Conservation (phyloP, 352 stramenopile species). For the Pythium utonaiense region DNA sequence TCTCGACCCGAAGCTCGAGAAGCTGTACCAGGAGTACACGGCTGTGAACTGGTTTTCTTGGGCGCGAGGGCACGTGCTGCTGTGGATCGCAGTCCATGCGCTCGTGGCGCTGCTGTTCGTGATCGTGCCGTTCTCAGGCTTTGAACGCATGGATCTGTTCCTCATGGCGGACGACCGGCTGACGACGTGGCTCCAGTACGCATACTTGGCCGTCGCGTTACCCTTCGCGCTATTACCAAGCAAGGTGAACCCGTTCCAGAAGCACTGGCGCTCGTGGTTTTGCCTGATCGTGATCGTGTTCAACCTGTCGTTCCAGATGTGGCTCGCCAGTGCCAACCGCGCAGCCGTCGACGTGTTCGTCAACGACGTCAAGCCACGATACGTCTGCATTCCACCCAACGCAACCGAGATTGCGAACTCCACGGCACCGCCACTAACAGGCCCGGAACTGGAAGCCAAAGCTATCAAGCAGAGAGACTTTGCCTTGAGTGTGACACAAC, state of each 20-base stretch:
- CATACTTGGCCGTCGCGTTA: constrained; percentile 63
- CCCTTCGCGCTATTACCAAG: constrained; percentile 73
- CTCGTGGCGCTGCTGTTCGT: constrained; percentile 67
- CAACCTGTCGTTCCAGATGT: constrained; percentile 74
- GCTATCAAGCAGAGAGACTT: constrained; percentile 21
- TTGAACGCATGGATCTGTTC: constrained; percentile 69
- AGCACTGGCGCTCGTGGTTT: constrained; percentile 67
- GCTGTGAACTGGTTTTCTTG: constrained; percentile 77
- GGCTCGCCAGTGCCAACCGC: constrained; percentile 58
- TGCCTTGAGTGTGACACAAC: constrained; percentile 33
- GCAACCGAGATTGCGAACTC: constrained; percentile 29
- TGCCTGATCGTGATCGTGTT: constrained; percentile 77
- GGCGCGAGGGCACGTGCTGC: constrained; percentile 63
- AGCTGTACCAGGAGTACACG: constrained; percentile 84
- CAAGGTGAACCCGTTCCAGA: constrained; percentile 68
- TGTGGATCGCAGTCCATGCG: constrained; percentile 71
- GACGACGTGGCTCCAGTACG: constrained; percentile 58
- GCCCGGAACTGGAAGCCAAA: constrained; percentile 26
- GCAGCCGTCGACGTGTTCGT: constrained; percentile 47
- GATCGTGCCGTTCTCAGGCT: constrained; percentile 52
- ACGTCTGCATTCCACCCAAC: constrained; percentile 40
- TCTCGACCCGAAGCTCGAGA: constrained; percentile 66
- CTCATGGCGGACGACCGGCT: constrained; percentile 41
- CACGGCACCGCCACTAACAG: constrained; percentile 21
- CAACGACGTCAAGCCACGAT: constrained; percentile 28